Conservation (phyloP, 1,139 yeast genomes). For the Spathaspora sp. region DNA sequence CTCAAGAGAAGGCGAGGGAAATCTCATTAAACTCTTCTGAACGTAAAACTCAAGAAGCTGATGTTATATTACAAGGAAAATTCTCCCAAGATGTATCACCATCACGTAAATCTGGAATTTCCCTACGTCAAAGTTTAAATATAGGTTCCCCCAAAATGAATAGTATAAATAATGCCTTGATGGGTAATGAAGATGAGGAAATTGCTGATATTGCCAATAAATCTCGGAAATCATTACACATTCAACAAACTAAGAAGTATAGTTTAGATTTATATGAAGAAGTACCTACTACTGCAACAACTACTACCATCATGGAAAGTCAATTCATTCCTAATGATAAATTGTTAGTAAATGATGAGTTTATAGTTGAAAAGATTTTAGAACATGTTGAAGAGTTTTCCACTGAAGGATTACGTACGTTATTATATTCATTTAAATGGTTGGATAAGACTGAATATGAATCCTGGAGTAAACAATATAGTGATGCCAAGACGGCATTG, state of each 20-base stretch:
- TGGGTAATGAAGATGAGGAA: conserved; percentile 53
- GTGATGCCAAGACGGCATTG: conserved; percentile 76
- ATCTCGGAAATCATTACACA: conserved; percentile 63
- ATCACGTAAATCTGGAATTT: conserved; percentile 27
- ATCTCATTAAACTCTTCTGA: conserved; percentile 57
- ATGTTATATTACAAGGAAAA: conserved; percentile 58
- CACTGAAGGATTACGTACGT: conserved; percentile 89
- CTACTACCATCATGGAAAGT: too few species aligned
- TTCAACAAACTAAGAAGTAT: conserved; percentile 60
- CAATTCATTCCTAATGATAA: conserved; percentile 57
- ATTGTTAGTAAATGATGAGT: conserved; percentile 71
- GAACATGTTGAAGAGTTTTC: conserved; percentile 93
- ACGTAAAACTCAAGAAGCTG: conserved; percentile 81
- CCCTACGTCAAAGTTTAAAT: conserved; percentile 35
- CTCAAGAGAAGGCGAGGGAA: conserved; percentile 61
- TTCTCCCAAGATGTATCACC: conserved; percentile 30
- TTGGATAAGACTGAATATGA: conserved; percentile 58
- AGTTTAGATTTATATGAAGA: conserved; percentile 27
- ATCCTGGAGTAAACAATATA: conserved; percentile 65
- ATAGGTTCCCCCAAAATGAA: conserved; percentile 26
- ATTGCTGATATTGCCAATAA: conserved; percentile 57
- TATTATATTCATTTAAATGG: conserved; percentile 80
- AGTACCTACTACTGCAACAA: conserved; percentile 2
- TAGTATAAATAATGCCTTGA: conserved; percentile 58
- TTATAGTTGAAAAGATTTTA: conserved; percentile 76